phyloP scores from a whole-genome alignment of 768 basidiomycete genomes.

The Panaeolus papilionaceus region DNA sequence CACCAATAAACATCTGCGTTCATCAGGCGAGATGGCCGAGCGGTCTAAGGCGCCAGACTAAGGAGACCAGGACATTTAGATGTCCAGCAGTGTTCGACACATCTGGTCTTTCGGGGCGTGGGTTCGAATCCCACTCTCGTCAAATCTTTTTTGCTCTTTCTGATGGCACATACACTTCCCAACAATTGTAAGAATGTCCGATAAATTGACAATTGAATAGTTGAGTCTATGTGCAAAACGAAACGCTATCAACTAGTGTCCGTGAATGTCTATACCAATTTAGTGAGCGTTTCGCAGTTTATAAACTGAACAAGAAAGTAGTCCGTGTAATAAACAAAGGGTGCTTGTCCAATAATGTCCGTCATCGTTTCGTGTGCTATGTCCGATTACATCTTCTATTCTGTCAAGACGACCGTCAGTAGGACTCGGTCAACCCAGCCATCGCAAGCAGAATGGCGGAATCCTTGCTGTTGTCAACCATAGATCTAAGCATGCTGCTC shows the following conservation, averaged over 20 bases:
- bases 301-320: no score
- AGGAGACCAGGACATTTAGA: slow-evolving; percentile 18
- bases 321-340: no score
- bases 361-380: no score
- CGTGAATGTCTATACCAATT: no score
- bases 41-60: slow-evolving; percentile 28
- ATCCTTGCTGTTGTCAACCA: slow-evolving; percentile 28
- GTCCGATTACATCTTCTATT: no score
- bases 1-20: not conserved
- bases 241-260: not conserved
- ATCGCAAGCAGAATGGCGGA: not conserved
- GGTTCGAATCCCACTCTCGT: slow-evolving; percentile 38
- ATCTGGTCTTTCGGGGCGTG: slow-evolving; percentile 44
- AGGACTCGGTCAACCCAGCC: not conserved
- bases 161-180: not conserved
- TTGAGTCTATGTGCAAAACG: no score
- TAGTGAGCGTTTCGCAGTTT: no score
- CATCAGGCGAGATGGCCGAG: slow-evolving; percentile 25
- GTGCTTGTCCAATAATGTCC: no score
- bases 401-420: not conserved
- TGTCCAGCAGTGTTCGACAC: slow-evolving; percentile 5
- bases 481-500: slow-evolving; percentile 22
- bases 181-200: no score
- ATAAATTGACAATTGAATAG: no score
- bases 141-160: slow-evolving; percentile 11